Evolutionary conservation across 2,329 filamentous ascomycete species (phyloP).

Genomic region (Pyricularia grisea): DNA sequence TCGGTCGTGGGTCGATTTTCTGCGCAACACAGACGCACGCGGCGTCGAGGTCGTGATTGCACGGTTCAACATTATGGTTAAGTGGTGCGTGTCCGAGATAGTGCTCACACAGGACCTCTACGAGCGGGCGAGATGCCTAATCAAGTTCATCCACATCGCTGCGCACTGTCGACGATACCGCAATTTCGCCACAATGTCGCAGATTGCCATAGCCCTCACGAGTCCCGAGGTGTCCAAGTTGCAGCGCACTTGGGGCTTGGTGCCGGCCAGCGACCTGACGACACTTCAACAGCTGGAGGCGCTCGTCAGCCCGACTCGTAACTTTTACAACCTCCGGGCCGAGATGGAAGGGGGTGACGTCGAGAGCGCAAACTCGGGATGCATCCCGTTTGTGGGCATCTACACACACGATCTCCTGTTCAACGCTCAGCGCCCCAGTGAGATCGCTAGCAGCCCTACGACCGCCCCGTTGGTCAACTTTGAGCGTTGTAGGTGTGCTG

Average conservation of each 20-base stretch:
- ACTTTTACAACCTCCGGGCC: slow-evolving; percentile 65
- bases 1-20: slow-evolving; percentile 74
- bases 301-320: slow-evolving; percentile 66
- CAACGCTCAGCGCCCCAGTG: slow-evolving; percentile 69
- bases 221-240: slow-evolving; percentile 64
- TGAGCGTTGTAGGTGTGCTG: slow-evolving; percentile 68
- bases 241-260: slow-evolving; percentile 59
- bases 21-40: slow-evolving; percentile 60
- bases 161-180: slow-evolving; percentile 64
- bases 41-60: slow-evolving; percentile 79
- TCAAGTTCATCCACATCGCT: slow-evolving; percentile 77
- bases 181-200: slow-evolving; percentile 78
- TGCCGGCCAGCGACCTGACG: slow-evolving; percentile 55
- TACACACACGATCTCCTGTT: slow-evolving; percentile 80
- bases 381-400: slow-evolving; percentile 75
- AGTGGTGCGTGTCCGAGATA: slow-evolving; percentile 75
- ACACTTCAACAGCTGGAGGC: slow-evolving; percentile 60
- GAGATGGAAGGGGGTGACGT: slow-evolving; percentile 65
- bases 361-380: slow-evolving; percentile 51
- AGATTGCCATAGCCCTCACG: slow-evolving; percentile 68
- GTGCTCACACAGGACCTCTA: slow-evolving; percentile 63
- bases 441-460: slow-evolving; percentile 58
- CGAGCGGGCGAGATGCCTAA: slow-evolving; percentile 66
- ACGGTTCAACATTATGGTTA: slow-evolving; percentile 81
- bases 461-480: slow-evolving; percentile 71